phyloP scores from a whole-genome alignment of 2,329 filamentous ascomycete species.

The Arthrobotrys sinensis region DNA sequence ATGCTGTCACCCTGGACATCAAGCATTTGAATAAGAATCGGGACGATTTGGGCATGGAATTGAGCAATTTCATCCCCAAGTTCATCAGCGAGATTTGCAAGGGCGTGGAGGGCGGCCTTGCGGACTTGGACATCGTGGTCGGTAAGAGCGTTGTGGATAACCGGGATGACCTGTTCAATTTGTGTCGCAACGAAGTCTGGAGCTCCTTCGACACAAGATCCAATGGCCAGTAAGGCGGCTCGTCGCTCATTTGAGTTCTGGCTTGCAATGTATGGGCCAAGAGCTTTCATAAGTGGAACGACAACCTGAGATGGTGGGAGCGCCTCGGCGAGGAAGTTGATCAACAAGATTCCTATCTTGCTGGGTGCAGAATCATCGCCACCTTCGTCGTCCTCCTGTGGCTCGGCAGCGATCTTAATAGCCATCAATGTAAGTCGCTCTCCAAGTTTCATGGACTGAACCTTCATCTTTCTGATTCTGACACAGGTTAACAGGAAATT shows the following conservation, averaged over 20 bases:
- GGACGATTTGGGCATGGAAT: conserved; percentile 87
- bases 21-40: conserved; percentile 82
- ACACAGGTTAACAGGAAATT: conserved; percentile 95
- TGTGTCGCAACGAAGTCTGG: conserved; percentile 98
- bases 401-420: conserved; percentile 89
- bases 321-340: conserved; percentile 89
- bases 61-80: conserved; percentile 89
- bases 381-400: conserved; percentile 78
- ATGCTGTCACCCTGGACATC: conserved; percentile 76
- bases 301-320: conserved; percentile 94
- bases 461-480: conserved; percentile 93
- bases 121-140: conserved; percentile 88
- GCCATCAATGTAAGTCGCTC: conserved; percentile 88
- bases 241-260: conserved; percentile 84
- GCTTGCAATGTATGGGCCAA: conserved; percentile 84
- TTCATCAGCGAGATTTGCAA: conserved; percentile 92
- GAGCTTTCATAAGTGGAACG: conserved; percentile 88
- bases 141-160: conserved; percentile 84
- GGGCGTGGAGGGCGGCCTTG: conserved; percentile 86
- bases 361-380: conserved; percentile 90
- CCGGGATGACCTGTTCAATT: conserved; percentile 85
- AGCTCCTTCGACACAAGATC: conserved; percentile 94
- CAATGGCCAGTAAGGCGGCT: conserved; percentile 90
- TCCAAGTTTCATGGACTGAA: conserved; percentile 89
- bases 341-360: conserved; percentile 84